Evolutionary conservation across 768 basidiomycete genomes (phyloP).

Genomic region (Trametes cinnabarina): DNA sequence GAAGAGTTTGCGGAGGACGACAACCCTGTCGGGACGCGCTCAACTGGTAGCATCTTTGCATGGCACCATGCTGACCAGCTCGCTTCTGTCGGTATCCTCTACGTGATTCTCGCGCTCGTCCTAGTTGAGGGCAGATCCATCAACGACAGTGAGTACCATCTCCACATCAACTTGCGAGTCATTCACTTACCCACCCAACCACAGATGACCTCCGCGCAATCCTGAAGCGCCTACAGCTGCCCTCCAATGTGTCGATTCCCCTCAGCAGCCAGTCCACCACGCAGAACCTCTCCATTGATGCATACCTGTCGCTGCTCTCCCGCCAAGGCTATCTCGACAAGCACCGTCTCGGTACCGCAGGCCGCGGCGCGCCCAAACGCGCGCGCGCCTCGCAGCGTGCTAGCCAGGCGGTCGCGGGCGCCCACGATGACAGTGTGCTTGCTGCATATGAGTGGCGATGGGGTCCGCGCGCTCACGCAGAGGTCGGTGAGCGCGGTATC

Average conservation of each 20-base stretch:
- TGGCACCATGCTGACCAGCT: conserved; percentile 72
- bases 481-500: conserved; percentile 77
- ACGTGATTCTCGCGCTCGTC: conserved; percentile 79
- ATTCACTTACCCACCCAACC: not conserved
- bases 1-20: conserved; percentile 50
- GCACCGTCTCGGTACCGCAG: conserved; percentile 42
- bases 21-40: conserved; percentile 42
- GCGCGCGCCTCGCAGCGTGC: conserved; percentile 45
- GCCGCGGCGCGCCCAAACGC: conserved; percentile 47
- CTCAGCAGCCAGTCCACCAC: conserved; percentile 51
- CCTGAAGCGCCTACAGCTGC: conserved; percentile 68
- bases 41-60: conserved; percentile 68
- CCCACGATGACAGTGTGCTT: conserved; percentile 37
- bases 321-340: conserved; percentile 81
- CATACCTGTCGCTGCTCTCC: conserved; percentile 60
- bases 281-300: conserved; percentile 56
- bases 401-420: conserved; percentile 25
- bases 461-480: conserved; percentile 77
- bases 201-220: conserved; percentile 71
- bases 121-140: conserved; percentile 77
- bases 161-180: not conserved
- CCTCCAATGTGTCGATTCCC: conserved; percentile 46
- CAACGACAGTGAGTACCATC: conserved; percentile 60
- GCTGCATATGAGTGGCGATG: conserved; percentile 74
- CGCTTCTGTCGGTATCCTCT: conserved; percentile 68